phyloP scores from a whole-genome alignment of 73 alveolate genomes.

The Halteria grandinella region DNA sequence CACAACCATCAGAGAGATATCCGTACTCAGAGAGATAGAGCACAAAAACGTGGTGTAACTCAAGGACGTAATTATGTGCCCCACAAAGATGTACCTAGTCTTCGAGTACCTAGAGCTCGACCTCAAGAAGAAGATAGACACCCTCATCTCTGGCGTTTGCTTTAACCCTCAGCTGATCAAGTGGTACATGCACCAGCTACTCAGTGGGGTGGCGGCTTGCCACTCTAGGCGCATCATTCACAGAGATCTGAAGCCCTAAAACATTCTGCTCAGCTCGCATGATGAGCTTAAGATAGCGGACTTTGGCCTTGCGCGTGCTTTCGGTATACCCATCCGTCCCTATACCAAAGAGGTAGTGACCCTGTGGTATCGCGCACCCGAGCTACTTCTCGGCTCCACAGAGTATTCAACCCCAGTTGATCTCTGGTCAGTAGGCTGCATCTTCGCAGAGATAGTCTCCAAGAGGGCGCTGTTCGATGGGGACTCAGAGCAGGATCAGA shows the following conservation, averaged over 20 bases:
- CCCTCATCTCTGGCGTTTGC: conserved; percentile 20
- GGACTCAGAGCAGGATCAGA: conserved; percentile 86
- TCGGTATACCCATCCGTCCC: conserved; percentile 92
- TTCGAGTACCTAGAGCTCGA: conserved; percentile 82
- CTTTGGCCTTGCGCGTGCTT: conserved; percentile 96
- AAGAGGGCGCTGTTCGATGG: conserved; percentile 87
- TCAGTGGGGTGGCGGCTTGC: conserved; percentile 62
- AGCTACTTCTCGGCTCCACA: conserved; percentile 72
- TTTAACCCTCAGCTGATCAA: conserved; percentile 5
- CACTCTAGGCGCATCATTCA: conserved; percentile 77
- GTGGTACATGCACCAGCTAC: conserved; percentile 50
- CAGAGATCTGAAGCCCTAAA: conserved; percentile 94
- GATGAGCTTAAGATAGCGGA: conserved; percentile 89
- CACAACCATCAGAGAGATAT: conserved; percentile 91
- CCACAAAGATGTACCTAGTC: conserved; percentile 75
- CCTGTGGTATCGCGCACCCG: conserved; percentile 88
- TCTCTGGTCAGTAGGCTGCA: conserved; percentile 95
- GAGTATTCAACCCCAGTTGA: conserved; percentile 88
- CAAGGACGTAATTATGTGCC: conserved; percentile 78
- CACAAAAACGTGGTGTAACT: conserved; percentile 86
- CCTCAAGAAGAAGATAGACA: conserved; percentile 72
- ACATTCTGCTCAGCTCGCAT: conserved; percentile 79
- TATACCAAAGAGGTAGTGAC: conserved; percentile 87
- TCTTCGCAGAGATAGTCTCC: conserved; percentile 83
- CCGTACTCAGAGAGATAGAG: conserved; percentile 85